Percentiles rank a stretch among this genome's conserved stretches.
These are phyloP conservation scores for Mycena sp. DNA, from an alignment of 1,284 basidiomycete genomes.

Conservation along the genomic window DNA sequence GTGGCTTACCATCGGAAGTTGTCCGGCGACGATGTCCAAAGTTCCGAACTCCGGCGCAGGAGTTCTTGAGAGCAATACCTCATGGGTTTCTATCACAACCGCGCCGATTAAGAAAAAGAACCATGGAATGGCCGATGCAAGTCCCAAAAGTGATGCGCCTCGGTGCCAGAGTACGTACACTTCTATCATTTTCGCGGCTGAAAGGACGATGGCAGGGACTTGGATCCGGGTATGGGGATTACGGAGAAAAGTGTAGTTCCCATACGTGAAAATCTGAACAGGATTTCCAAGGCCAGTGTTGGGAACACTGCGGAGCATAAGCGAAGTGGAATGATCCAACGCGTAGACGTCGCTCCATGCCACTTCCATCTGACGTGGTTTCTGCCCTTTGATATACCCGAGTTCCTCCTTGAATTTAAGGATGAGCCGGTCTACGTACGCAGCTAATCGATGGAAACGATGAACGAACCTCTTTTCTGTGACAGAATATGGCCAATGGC, in stretches of 20 bases:
- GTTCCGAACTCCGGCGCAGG: not conserved
- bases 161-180: constrained; percentile 3
- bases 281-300: constrained; percentile 4
- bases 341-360: constrained; percentile 24
- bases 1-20: constrained; percentile 13
- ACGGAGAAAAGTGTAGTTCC: no score
- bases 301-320: constrained; percentile 12
- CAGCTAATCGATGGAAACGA: no score
- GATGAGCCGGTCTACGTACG: no score
- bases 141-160: not conserved
- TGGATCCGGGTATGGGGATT: no score
- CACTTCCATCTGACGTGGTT: not conserved
- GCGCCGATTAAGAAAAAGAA: constrained; percentile 22
- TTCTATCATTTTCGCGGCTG: constrained; percentile 13
- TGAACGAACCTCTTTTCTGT: not conserved
- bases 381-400: no score
- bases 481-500: constrained; percentile 22
- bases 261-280: not conserved
- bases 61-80: not conserved
- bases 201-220: not conserved
- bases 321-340: constrained; percentile 18
- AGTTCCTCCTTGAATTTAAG: no score
- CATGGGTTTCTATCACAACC: constrained; percentile 2
- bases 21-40: constrained; percentile 27
- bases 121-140: constrained; percentile 11